Evolutionary conservation across 2,329 filamentous ascomycete species (phyloP).

Genomic region (Penicillium sp.): DNA sequence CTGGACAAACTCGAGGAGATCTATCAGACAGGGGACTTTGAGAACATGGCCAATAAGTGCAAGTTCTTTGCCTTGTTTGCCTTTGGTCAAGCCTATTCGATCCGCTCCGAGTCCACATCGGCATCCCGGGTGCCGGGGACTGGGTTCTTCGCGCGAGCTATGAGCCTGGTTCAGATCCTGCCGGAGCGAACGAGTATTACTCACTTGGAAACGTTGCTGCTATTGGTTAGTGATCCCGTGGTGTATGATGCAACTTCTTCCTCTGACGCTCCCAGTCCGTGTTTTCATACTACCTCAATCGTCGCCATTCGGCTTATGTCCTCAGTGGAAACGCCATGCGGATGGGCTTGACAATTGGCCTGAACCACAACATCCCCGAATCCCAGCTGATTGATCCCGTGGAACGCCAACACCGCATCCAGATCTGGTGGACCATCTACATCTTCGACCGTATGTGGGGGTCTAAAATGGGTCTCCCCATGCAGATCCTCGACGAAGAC

Average conservation of each 20-base stretch:
- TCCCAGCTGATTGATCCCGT: slow-evolving; percentile 37
- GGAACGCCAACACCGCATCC: slow-evolving; percentile 40
- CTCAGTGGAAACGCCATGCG: slow-evolving; percentile 43
- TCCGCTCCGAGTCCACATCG: slow-evolving; percentile 33
- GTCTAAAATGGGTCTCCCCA: slow-evolving; percentile 50
- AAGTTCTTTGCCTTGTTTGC: slow-evolving; percentile 49
- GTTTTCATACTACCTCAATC: slow-evolving; percentile 39
- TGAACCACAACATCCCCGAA: slow-evolving; percentile 44
- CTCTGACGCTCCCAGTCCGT: slow-evolving; percentile 24
- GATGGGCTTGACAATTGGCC: slow-evolving; percentile 43
- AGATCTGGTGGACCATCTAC: slow-evolving; percentile 43
- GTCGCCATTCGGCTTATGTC: slow-evolving; percentile 35
- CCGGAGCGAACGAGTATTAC: slow-evolving; percentile 46
- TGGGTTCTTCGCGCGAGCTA: slow-evolving; percentile 44
- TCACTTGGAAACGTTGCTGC: slow-evolving; percentile 45
- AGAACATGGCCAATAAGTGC: slow-evolving; percentile 40
- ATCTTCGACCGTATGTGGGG: slow-evolving; percentile 49
- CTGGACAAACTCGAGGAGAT: slow-evolving; percentile 41
- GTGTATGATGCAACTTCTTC: not conserved
- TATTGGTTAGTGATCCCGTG: slow-evolving; percentile 31
- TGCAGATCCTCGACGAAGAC: slow-evolving; percentile 50
- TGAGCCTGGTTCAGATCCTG: slow-evolving; percentile 43
- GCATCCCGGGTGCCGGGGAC: slow-evolving; percentile 44
- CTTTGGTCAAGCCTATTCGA: slow-evolving; percentile 47
- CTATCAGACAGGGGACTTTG: slow-evolving; percentile 33